Evolutionary conservation across 352 stramenopile species (phyloP).

Genomic region (Salisapilia sapeloensis): DNA sequence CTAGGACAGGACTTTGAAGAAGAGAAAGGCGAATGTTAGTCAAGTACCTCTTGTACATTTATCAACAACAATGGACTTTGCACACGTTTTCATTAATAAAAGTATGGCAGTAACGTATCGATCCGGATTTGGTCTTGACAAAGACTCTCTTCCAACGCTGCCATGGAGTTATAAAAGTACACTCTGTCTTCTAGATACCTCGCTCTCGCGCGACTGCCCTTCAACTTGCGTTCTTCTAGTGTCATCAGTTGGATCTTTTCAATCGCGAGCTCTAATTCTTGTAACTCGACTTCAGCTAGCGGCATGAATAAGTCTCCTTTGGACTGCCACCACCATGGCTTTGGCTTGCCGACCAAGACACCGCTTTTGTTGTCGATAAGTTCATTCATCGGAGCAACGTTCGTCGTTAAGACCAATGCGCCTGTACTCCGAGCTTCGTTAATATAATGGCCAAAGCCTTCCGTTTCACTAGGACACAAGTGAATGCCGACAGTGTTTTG

Average conservation of each 20-base stretch:
- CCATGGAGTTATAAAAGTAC: conserved; percentile 72
- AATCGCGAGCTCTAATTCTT: conserved; percentile 44
- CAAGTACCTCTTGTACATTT: too few relatives aligned
- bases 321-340: conserved; percentile 66
- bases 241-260: conserved; percentile 54
- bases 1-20: too few relatives aligned
- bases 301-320: conserved; percentile 77
- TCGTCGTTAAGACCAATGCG: conserved; percentile 54
- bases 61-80: too few relatives aligned
- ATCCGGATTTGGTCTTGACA: conserved; percentile 67
- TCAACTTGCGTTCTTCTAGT: conserved; percentile 52
- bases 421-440: conserved; percentile 65
- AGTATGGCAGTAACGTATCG: conserved; percentile 54
- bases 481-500: conserved; percentile 68
- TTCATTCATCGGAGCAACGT: conserved; percentile 76
- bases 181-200: conserved; percentile 63
- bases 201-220: conserved; percentile 42
- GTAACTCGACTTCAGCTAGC: conserved; percentile 34
- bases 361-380: conserved; percentile 53
- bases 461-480: conserved; percentile 53
- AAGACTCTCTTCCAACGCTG: conserved; percentile 51
- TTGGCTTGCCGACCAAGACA: conserved; percentile 35
- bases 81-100: too few relatives aligned
- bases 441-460: conserved; percentile 77
- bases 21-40: too few relatives aligned